These are phyloP conservation scores for Spencermartinsiella europaea DNA, from an alignment of 805 yeast species.

Conservation along the genomic window DNA sequence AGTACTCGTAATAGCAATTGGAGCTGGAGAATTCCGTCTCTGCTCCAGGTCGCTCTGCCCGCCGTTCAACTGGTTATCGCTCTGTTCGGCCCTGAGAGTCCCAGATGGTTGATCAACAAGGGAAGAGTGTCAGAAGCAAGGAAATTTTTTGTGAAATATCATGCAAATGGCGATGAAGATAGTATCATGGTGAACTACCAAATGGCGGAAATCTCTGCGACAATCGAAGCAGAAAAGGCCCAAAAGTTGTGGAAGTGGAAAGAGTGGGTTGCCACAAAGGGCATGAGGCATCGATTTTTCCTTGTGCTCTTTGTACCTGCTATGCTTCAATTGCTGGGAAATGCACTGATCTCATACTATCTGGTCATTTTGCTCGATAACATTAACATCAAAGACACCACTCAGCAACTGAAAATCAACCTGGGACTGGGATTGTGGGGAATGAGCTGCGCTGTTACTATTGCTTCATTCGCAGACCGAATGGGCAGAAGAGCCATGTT, in stretches of 20 bases:
- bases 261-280: conserved; percentile 10
- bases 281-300: conserved; percentile 11
- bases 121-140: conserved; percentile 40
- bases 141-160: conserved; percentile 29
- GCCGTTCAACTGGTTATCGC: conserved; percentile 48
- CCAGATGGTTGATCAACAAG: conserved; percentile 41
- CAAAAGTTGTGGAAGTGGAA: conserved; percentile 16
- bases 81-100: conserved; percentile 35
- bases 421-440: conserved; percentile 9
- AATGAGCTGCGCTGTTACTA: neutral
- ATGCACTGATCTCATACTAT: conserved; percentile 34
- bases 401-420: conserved; percentile 9
- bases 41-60: conserved; percentile 59
- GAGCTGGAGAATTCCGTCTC: conserved; percentile 71
- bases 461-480: conserved; percentile 6
- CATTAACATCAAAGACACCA: conserved; percentile 42
- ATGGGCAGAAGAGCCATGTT: conserved; percentile 16
- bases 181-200: conserved; percentile 22
- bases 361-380: conserved; percentile 45
- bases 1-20: conserved; percentile 39
- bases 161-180: conserved; percentile 14
- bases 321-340: conserved; percentile 3
- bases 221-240: conserved; percentile 18
- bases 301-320: conserved; percentile 1
- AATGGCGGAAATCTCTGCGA: conserved; percentile 18